A percentile compares a stretch with the other conserved stretches of the same genome.
Conservation (phyloP, 192 early-diverging fungal genomes). For the Linnemannia exigua region DNA sequence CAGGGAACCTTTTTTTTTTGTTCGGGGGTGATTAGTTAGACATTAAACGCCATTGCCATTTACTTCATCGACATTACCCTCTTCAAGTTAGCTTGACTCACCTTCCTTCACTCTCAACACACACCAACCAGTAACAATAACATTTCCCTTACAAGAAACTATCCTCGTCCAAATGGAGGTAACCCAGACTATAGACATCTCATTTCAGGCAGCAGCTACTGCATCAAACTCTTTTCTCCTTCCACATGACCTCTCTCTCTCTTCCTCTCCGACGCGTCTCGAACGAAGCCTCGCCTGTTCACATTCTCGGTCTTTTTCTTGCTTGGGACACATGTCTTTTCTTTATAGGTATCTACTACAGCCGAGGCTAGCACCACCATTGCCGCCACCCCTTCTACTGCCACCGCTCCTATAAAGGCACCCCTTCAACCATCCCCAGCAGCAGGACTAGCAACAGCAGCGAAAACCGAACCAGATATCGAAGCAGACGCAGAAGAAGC, state of each 20-base stretch:
- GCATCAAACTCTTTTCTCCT: too few species aligned
- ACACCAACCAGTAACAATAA: too few species aligned
- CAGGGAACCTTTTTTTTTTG: not conserved
- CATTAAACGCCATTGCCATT: not conserved
- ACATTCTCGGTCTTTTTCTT: too few species aligned
- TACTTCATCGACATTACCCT: not conserved
- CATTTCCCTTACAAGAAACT: too few species aligned
- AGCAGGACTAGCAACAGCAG: not conserved
- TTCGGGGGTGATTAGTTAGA: not conserved
- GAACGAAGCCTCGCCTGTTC: too few species aligned
- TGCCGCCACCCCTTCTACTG: not conserved
- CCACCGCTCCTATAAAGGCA: not conserved
- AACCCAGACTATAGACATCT: too few species aligned
- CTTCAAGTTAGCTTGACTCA: not conserved
- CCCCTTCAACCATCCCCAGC: not conserved
- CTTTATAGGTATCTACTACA: not conserved
- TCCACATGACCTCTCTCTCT: too few species aligned
- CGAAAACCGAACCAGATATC: not conserved
- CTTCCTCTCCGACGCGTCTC: too few species aligned
- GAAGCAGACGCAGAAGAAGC: not conserved
- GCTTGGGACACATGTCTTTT: too few species aligned
- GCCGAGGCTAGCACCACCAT: not conserved
- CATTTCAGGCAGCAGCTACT: too few species aligned
- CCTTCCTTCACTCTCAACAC: not conserved
- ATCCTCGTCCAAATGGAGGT: too few species aligned